Base-by-base conservation (phyloP, 441 rosid genomes). In the Biscutella auriculata region DNA sequence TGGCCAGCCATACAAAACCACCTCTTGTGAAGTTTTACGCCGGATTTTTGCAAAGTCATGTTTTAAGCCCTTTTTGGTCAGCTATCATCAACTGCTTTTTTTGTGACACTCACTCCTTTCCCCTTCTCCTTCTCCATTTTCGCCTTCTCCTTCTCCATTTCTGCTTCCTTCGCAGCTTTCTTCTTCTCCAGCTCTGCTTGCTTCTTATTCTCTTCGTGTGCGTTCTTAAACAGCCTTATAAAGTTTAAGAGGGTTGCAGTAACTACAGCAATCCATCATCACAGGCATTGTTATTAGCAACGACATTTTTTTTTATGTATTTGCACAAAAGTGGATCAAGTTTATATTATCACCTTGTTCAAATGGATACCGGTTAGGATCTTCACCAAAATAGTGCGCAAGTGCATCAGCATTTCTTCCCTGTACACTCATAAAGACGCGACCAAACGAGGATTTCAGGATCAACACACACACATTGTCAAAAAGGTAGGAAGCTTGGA, bases 361-460 rank as follows among this genome's bases (percentile, higher is more conserved):
- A 80, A 89, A 89, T 2, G 95, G 99, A 72, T 83, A 89, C 21
- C 87, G 84, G 15, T 82, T 87, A 11, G 99, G 99, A 81, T 93
- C 99, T 82, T 93, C 99, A 9, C 91, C 87, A 64, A 93, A 93
- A 62, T 93, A 93, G 54, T 78, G 73, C 8, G 89, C 97, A 71
- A 93, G 97, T 57, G 89, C 91, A 82, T 93, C 95, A 33, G 99
- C 99, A 76, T 89, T 89, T 70, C 85, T 85, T 61, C 97, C 99
- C 99, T 94, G 84, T 23, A 1, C 66, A 70, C 70, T 60, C 57
- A 36, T 62, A 57, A 37, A 50, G 33, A 7, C 21, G 7, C 19
- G 11, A 29, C 3, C 34, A 30, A 14, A 45, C 16, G 30, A 19
- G 29, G 15, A 29, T 10, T 21, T 37, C 69, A 53, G 43, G 19